Base-by-base conservation (phyloP, 2,329 filamentous ascomycete species). In the Aspergillus amoenus region DNA sequence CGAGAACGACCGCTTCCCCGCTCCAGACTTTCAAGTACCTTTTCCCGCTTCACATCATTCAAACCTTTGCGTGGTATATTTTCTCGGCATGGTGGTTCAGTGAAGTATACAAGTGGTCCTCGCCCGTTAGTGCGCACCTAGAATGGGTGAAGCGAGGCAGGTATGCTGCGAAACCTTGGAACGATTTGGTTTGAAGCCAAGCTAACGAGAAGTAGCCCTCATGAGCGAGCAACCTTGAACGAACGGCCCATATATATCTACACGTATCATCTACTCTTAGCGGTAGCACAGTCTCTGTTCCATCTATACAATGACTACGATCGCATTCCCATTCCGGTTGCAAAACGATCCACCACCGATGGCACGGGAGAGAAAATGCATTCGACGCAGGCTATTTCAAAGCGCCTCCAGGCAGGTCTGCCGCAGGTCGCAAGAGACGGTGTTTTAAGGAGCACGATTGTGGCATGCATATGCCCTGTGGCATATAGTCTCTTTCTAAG, bases 201-300 rank as follows among this genome's bases (percentile, higher is more conserved):
- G 32, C 42, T 41, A 57, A 43, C 42, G 17, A 58, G 59, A 57
- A 68, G 37, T 21, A 79, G 77, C 59, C 69, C 77, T 11, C 80
- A 82, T 63, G 90, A 94, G 71, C 84, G 92, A 37, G 82, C 88
- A 18, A 82, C 86, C 52, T 76, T 97, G 57, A 97, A 97, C 71
- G 93, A 97, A 78, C 85, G 89, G 62, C 88, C 91, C 1, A 82
- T 97, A 24, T 94, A 92, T 70, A 79, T 96, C 50, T 86, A 90
- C 34, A 84, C 83, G 58, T 86, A 89, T 67, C 84, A 94, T 63
- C 69, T 87, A 3, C 73, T 87, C 1, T 81, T 94, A 43, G 90
- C 89, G 4, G 57, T 89, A 9, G 75, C 82, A n/a, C 90, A 96
- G 72, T 85, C 88, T 1, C 67, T 82, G 11, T 68, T 83, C 32